Conservation (phyloP, 2,329 filamentous ascomycete species). For the Alternaria arbusti region DNA sequence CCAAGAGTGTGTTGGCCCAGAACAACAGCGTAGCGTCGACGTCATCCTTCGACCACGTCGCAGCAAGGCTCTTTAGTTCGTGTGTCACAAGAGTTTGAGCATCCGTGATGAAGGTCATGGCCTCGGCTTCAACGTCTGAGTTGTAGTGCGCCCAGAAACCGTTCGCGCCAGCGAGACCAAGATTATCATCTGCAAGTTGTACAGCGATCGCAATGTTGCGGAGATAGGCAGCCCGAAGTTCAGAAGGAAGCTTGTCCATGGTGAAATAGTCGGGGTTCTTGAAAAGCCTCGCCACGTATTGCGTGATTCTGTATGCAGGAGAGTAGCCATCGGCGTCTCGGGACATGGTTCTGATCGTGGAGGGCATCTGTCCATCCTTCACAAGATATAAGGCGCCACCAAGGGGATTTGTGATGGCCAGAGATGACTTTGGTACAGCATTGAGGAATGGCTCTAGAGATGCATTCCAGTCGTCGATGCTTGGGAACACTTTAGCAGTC, state of each 20-base stretch:
- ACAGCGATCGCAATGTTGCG: slow-evolving; percentile 61
- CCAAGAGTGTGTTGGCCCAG: slow-evolving; percentile 34
- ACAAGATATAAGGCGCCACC: slow-evolving; percentile 74
- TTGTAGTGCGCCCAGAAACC: slow-evolving; percentile 58
- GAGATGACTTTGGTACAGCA: slow-evolving; percentile 62
- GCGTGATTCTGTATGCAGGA: slow-evolving; percentile 74
- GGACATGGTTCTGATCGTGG: slow-evolving; percentile 43
- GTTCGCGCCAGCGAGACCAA: slow-evolving; percentile 63
- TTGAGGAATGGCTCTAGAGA: slow-evolving; percentile 65
- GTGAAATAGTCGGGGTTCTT: slow-evolving; percentile 47
- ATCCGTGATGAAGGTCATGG: slow-evolving; percentile 60
- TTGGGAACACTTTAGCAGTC: slow-evolving; percentile 65
- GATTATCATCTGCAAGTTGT: slow-evolving; percentile 65
- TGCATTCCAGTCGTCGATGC: slow-evolving; percentile 67
- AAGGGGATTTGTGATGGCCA: slow-evolving; percentile 76
- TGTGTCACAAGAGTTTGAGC: slow-evolving; percentile 56
- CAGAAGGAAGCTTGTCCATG: slow-evolving; percentile 40
- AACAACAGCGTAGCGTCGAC: slow-evolving; percentile 30
- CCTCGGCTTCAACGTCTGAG: slow-evolving; percentile 59
- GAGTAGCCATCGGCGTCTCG: slow-evolving; percentile 75
- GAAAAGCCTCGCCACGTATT: slow-evolving; percentile 70
- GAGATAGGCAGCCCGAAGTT: slow-evolving; percentile 45
- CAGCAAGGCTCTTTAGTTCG: slow-evolving; percentile 46
- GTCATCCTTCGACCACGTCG: slow-evolving; percentile 17
- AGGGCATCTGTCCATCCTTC: slow-evolving; percentile 29